These are phyloP conservation scores for Lenwebbia sp. DNA, from an alignment of 345 rosid genomes.

Conservation along the genomic window DNA sequence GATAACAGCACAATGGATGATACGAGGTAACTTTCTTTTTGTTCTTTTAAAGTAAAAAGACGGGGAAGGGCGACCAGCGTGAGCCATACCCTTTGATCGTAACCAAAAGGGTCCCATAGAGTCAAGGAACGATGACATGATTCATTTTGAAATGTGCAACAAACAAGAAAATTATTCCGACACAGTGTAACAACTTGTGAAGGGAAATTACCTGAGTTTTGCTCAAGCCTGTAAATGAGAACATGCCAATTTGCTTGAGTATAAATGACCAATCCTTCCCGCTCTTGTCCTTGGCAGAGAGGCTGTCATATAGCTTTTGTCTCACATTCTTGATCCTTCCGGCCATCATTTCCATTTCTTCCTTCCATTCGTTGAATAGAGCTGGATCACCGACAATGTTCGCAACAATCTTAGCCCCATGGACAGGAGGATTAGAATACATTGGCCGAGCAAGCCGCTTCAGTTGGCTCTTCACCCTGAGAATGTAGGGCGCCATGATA, in stretches of 20 bases:
- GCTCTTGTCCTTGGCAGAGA: constrained; percentile 65
- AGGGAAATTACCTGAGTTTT: constrained; percentile 59
- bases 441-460: constrained; percentile 94
- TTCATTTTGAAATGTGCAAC: background rate
- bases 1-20: background rate
- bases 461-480: constrained; percentile 97
- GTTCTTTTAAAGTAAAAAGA: background rate
- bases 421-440: constrained; percentile 97
- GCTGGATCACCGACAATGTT: constrained; percentile 75
- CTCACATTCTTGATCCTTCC: constrained; percentile 92
- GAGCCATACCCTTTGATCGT: background rate
- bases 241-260: constrained; percentile 95
- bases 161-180: background rate
- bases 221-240: constrained; percentile 90
- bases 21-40: background rate
- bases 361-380: constrained; percentile 84
- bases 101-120: background rate
- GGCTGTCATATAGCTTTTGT: constrained; percentile 62
- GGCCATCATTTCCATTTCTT: constrained; percentile 97
- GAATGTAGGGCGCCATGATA: background rate
- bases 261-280: constrained; percentile 96
- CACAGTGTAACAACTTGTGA: background rate
- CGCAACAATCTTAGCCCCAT: constrained; percentile 92
- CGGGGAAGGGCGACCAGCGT: background rate
- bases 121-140: background rate